Evolutionary conservation across 164 flowering plant species (phyloP).

Genomic region (Chimonanthus salicifolius): DNA sequence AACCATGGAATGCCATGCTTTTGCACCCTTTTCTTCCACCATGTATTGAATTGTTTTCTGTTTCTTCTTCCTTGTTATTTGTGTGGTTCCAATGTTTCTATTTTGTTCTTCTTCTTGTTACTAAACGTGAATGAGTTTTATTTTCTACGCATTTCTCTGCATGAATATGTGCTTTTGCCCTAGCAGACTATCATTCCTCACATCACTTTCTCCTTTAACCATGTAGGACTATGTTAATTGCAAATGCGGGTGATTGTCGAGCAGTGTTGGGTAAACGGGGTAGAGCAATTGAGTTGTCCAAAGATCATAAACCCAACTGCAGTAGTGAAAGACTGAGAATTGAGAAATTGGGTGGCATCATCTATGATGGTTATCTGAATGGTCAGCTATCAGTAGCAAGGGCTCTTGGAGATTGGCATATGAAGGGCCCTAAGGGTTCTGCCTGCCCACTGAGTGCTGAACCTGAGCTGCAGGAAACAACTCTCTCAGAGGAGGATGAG

Average conservation of each 20-base stretch:
- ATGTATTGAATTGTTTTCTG: background rate
- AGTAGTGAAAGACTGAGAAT: slow-evolving; percentile 69
- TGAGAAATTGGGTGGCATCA: slow-evolving; percentile 74
- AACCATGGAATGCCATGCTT: background rate
- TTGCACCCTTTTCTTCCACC: background rate
- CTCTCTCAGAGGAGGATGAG: slow-evolving; percentile 76
- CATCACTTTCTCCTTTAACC: background rate
- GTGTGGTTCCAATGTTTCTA: background rate
- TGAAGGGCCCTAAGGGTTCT: slow-evolving; percentile 84
- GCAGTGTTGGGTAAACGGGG: slow-evolving; percentile 93
- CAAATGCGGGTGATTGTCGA: slow-evolving; percentile 96
- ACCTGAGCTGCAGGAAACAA: slow-evolving; percentile 69
- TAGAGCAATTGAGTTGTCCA: slow-evolving; percentile 81
- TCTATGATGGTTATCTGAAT: slow-evolving; percentile 88
- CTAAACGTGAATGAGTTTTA: background rate
- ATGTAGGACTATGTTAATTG: slow-evolving; percentile 67
- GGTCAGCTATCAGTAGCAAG: slow-evolving; percentile 95
- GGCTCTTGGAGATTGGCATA: slow-evolving; percentile 99
- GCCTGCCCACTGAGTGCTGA: slow-evolving; percentile 81
- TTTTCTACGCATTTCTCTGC: background rate
- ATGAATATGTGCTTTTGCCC: background rate
- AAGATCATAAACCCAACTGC: slow-evolving; percentile 86
- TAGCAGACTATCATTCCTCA: background rate
- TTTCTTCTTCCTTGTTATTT: background rate
- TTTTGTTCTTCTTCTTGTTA: background rate